Percentiles rank a stretch among this genome's conserved stretches.
Evolutionary conservation across 129 eudicot species (phyloP).

Genomic region (Solidago caesia): DNA sequence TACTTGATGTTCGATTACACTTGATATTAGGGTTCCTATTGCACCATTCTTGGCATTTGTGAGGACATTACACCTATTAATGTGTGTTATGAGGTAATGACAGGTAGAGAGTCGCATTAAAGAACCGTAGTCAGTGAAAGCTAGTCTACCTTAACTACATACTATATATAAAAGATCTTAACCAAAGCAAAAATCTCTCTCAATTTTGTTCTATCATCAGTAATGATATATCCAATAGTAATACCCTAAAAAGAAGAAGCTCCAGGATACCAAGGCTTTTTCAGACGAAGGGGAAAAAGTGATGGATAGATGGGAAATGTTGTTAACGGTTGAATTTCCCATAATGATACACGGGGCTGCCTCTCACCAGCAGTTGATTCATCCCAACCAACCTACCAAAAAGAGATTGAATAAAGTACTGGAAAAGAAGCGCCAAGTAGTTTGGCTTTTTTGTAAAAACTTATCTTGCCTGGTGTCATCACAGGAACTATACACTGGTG

Average conservation of each 20-base stretch:
- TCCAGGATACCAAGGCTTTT: not conserved
- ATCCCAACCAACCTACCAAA: conserved; percentile 6
- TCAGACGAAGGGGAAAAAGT: not conserved
- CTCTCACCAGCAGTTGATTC: conserved; percentile 10
- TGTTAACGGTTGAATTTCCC: conserved; percentile 5
- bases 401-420: too few species aligned
- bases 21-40: too few species aligned
- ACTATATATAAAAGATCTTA: conserved; percentile 11
- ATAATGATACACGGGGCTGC: conserved; percentile 3
- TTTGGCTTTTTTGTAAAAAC: too few species aligned
- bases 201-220: too few species aligned
- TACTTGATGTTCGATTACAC: not conserved
- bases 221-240: too few species aligned
- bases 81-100: conserved; percentile 5
- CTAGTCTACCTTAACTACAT: conserved; percentile 20
- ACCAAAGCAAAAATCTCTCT: conserved; percentile 14
- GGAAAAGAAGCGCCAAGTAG: too few species aligned
- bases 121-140: conserved; percentile 20
- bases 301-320: conserved; percentile 7
- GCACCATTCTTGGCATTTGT: not conserved
- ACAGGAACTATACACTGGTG: too few species aligned
- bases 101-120: conserved; percentile 9
- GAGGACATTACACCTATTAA: not conserved
- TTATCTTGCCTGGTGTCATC: too few species aligned
- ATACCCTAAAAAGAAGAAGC: not conserved